Evolutionary conservation across 306 rosid genomes (phyloP), one percentile per base, ranked within the genome.

Genomic region (Cotoneaster glaucophyllus): DNA sequence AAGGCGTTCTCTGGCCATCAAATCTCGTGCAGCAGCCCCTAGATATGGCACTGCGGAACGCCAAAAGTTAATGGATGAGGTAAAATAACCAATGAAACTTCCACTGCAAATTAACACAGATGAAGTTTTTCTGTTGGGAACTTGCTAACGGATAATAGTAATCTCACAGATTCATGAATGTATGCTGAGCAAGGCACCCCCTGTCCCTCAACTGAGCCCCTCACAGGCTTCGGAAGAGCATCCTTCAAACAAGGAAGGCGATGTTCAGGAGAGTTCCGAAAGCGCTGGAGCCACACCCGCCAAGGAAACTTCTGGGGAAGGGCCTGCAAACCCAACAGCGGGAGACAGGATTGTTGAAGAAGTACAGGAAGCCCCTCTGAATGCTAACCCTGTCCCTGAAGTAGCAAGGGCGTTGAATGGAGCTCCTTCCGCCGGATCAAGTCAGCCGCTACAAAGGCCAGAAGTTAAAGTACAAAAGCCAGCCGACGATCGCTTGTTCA

Each of bases 11-110:
- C 67, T 96, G 80, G 98, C 98, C 28, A 68, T 92, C 73, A 96
- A 96, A 75, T 96, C 99, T 73, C 93, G 93, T 52, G 93, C 85
- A 66, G 86, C 90, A 70, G 67, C 97, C 69, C 99, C 99, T 14
- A 92, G 39, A 77, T 89, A 77, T 45, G 96, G 99, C 59, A 89
- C 87, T 77, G 83, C 89, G 44, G 98, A 92, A 64, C 97, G 99
- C 61, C 99, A 89, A 81, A 90, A 79, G 82, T 82, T 92, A 73
- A 92, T 95, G 52, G 93, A 92, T 14, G 86, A 88, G 89, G 91
- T 85, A 81, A 22, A 13, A 24, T 53, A 25, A 5, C 43, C 24
- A 18, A 68, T 4, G 37, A 59, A 39, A 63, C 31, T 44, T 22
- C 1, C 50, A 18, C 21, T 74, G 77, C 53, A 28, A 62, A 18